Percentiles rank a stretch among this genome's conserved stretches.
These are phyloP conservation scores for Typha latifolia DNA, from an alignment of 176 grass and related monocot species.

Conservation along the genomic window DNA sequence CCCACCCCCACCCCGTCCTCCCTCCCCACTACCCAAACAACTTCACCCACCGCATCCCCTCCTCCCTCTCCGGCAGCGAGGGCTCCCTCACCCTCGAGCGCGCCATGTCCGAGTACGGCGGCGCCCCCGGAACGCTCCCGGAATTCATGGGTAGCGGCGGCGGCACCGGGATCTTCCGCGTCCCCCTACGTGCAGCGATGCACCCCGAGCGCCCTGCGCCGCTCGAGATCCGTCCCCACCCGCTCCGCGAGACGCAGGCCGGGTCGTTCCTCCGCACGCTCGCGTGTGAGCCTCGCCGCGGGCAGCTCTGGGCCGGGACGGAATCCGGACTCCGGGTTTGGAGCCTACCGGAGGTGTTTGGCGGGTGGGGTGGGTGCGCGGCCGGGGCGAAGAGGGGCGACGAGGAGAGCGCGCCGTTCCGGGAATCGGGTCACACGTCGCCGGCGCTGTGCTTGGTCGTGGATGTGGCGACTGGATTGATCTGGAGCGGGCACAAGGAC, in stretches of 20 bases:
- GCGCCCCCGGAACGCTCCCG: conserved; percentile 44
- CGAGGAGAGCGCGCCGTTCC: conserved; percentile 80
- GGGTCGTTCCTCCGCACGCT: conserved; percentile 69
- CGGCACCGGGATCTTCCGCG: conserved; percentile 64
- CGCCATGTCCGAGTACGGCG: conserved; percentile 79
- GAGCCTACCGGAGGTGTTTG: conserved; percentile 42
- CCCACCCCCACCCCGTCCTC: neutral
- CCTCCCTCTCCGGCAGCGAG: conserved; percentile 25
- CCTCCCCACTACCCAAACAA: neutral
- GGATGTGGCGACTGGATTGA: conserved; percentile 58
- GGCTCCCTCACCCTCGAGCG: conserved; percentile 61
- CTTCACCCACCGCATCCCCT: conserved; percentile 8
- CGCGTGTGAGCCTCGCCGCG: conserved; percentile 24
- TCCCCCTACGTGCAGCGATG: conserved; percentile 62
- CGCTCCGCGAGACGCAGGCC: conserved; percentile 79
- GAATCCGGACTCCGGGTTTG: conserved; percentile 70
- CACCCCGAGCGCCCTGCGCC: conserved; percentile 65
- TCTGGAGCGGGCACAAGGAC: conserved; percentile 94
- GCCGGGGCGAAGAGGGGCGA: conserved; percentile 44
- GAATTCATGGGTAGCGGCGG: conserved; percentile 65
- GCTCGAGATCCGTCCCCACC: conserved; percentile 70
- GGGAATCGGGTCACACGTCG: conserved; percentile 51
- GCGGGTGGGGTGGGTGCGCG: neutral
- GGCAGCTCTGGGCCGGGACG: conserved; percentile 65
- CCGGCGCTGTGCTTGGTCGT: conserved; percentile 66